Percentiles rank a stretch among this genome's conserved stretches.
Evolutionary conservation across 164 flowering plant genomes (phyloP).

Genomic region (Warburgia ugandensis): DNA sequence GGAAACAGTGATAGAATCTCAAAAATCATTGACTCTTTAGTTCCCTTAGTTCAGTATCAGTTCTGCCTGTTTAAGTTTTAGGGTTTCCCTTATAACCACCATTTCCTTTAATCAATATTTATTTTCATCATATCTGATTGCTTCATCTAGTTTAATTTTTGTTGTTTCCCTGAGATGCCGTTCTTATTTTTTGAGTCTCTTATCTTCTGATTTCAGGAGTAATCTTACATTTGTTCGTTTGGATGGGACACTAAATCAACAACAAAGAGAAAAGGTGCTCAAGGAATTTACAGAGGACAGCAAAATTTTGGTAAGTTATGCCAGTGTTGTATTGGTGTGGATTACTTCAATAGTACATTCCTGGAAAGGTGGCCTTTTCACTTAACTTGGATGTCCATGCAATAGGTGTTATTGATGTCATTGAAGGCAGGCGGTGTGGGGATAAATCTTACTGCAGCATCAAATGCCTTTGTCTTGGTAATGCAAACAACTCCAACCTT

Average conservation of each 20-base stretch:
- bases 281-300: constrained; percentile 80
- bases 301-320: constrained; percentile 49
- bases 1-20: too few relatives aligned
- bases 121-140: too few relatives aligned
- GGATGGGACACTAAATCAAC: constrained; percentile 89
- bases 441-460: constrained; percentile 90
- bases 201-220: constrained; percentile 33
- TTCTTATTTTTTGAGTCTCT: background rate
- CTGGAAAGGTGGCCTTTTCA: too few relatives aligned
- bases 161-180: background rate
- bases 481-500: constrained; percentile 3
- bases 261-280: constrained; percentile 83
- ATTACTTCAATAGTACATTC: background rate
- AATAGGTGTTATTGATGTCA: constrained; percentile 84
- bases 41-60: too few relatives aligned
- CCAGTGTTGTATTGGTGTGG: background rate
- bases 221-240: constrained; percentile 72
- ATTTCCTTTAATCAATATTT: too few relatives aligned
- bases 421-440: constrained; percentile 99
- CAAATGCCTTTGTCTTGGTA: constrained; percentile 93
- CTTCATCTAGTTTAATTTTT: too few relatives aligned
- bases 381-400: constrained; percentile 11
- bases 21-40: too few relatives aligned
- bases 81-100: too few relatives aligned
- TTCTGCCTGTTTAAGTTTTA: too few relatives aligned